Evolutionary conservation across 2,329 filamentous ascomycete species (phyloP).

Genomic region (Daldinia sp.): DNA sequence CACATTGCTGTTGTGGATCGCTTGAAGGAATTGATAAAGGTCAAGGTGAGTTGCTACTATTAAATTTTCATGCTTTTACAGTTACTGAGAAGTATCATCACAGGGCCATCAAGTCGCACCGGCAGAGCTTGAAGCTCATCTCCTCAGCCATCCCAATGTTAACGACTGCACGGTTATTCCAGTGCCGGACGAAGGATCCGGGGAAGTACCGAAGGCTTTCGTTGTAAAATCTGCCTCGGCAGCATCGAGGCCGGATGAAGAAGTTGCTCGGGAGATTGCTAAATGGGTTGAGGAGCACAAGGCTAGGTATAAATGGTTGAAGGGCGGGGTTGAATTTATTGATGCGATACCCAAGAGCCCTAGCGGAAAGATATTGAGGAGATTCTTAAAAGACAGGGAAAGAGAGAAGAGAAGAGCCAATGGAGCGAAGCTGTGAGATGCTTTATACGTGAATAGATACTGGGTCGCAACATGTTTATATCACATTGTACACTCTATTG

Average conservation of each 20-base stretch:
- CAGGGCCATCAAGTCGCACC: slow-evolving; percentile 84
- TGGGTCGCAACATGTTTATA: neutral
- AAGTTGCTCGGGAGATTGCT: slow-evolving; percentile 59
- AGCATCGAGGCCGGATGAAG: slow-evolving; percentile 50
- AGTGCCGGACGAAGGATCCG: slow-evolving; percentile 70
- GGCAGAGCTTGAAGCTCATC: slow-evolving; percentile 83
- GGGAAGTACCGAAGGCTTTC: slow-evolving; percentile 76
- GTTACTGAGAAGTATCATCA: neutral
- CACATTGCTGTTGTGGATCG: slow-evolving; percentile 89
- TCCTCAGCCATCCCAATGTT: slow-evolving; percentile 80
- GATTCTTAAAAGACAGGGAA: slow-evolving; percentile 74
- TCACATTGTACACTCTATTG: neutral
- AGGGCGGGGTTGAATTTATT: slow-evolving; percentile 66
- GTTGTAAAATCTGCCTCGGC: slow-evolving; percentile 67
- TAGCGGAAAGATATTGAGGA: slow-evolving; percentile 73
- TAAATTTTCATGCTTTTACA: neutral
- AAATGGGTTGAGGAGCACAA: slow-evolving; percentile 68
- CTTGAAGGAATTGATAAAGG: slow-evolving; percentile 64
- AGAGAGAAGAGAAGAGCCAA: slow-evolving; percentile 70
- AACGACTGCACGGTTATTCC: slow-evolving; percentile 84
- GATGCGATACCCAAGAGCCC: slow-evolving; percentile 73
- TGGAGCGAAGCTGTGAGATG: slow-evolving; percentile 69
- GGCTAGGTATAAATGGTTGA: slow-evolving; percentile 69
- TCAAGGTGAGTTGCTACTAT: slow-evolving; percentile 58
- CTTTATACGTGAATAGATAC: neutral